Conservation (phyloP, 192 early-diverging fungal genomes). For the Jimgerdemannia lactiflua region DNA sequence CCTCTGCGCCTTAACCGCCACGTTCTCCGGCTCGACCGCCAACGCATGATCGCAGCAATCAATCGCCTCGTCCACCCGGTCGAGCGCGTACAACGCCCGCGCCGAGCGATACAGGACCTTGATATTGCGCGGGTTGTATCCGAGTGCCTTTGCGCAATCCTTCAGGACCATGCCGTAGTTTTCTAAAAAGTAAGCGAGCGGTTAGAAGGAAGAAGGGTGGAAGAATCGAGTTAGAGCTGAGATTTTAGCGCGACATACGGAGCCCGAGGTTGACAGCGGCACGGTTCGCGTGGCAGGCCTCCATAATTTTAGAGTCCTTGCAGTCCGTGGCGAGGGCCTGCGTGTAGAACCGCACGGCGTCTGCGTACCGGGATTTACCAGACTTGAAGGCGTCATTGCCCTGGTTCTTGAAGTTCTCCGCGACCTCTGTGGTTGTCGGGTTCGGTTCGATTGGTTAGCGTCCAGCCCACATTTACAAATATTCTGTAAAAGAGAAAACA, state of each 20-base stretch:
- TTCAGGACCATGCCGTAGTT: slow-evolving; percentile 87
- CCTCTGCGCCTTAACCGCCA: slow-evolving; percentile 17
- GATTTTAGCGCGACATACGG: slow-evolving; percentile 32
- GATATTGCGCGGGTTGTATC: slow-evolving; percentile 74
- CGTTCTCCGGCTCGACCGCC: slow-evolving; percentile 53
- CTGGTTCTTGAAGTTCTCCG: slow-evolving; percentile 92
- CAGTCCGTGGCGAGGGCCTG: slow-evolving; percentile 76
- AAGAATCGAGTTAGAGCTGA: not conserved
- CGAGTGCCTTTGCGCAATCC: slow-evolving; percentile 87
- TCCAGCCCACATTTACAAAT: not conserved
- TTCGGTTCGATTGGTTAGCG: not conserved
- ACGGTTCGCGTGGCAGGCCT: slow-evolving; percentile 80
- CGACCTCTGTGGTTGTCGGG: slow-evolving; percentile 49
- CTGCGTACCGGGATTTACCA: slow-evolving; percentile 59
- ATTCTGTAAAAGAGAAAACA: not conserved
- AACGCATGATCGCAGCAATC: slow-evolving; percentile 85
- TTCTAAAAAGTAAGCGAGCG: slow-evolving; percentile 21
- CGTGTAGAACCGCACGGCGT: slow-evolving; percentile 86
- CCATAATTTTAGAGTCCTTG: slow-evolving; percentile 73
- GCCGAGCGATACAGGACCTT: slow-evolving; percentile 94
- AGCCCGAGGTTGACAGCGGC: slow-evolving; percentile 92
- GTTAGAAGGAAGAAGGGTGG: not conserved
- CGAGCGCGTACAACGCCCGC: slow-evolving; percentile 75
- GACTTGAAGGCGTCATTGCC: slow-evolving; percentile 90
- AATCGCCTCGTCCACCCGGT: slow-evolving; percentile 78